Base-by-base conservation (phyloP, 352 stramenopile species). In the Peronosclerospora sorghi region DNA sequence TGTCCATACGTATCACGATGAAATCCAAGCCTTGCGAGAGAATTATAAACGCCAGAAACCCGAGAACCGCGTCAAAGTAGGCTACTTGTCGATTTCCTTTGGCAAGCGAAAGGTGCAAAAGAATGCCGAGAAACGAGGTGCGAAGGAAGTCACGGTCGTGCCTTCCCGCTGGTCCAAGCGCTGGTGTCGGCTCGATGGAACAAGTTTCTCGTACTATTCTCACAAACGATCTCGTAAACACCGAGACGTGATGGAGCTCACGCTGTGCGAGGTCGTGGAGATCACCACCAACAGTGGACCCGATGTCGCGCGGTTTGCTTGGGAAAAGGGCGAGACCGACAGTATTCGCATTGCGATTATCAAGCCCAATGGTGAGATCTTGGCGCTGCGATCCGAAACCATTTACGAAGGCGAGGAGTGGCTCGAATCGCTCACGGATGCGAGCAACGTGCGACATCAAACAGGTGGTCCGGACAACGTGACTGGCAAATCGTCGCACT, bases 321-420 rank as follows among this genome's bases (percentile, higher is more conserved):
- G 48, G 32, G 62, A 83, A 29, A 74, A 81, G 35, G 54, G 54
- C 32, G 51, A 73, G 21, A 46, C 35, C 40, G 44, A 68, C 7
- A 84, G 71, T 32, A 83, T 86, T 45, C 69, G 67, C 10, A 86
- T 90, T 18, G 74, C 70, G 3, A 85, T 90, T 32, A 67, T 66
- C 19, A 83, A 81, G 35, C 54, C 65, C 0, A 83, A 73, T 20
- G 77, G 77, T 1, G 71, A 87, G 45, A 69, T 83, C 15, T 28
- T 87, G 10, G 74, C 76, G 4, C 30, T 90, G 18, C 65, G 73
- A 17, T 85, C 74, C 0, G 77, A 90, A 35, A 86, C 67, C 40
- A 83, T 87, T 32, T 85, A 85, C 39, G 77, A 90, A 60, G 77
- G 77, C 13, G 73, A 74, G 24, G 77, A 90, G 43, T 90, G 77